Evolutionary conservation across 1,284 basidiomycete genomes (phyloP).

Genomic region (Leccinum laetum): DNA sequence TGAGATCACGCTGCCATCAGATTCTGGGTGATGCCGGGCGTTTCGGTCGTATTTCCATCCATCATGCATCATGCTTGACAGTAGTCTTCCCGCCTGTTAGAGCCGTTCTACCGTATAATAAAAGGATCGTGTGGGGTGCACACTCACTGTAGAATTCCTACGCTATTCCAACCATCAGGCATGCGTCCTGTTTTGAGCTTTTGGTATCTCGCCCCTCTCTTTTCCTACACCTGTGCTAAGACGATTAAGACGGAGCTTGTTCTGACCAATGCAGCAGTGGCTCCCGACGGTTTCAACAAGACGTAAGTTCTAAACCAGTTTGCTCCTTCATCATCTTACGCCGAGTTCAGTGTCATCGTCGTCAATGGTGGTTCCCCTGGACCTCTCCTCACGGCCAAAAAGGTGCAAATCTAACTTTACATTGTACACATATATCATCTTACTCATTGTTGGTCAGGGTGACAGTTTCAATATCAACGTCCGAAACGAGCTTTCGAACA

Average conservation of each 20-base stretch:
- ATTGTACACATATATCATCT: constrained; percentile 22
- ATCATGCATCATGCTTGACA: not conserved
- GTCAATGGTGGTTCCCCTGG: constrained; percentile 27
- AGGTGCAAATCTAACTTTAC: constrained; percentile 32
- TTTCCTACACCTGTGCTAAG: constrained; percentile 12
- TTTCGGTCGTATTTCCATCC: not conserved
- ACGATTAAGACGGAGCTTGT: constrained; percentile 18
- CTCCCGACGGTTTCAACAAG: constrained; percentile 35
- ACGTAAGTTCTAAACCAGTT: constrained; percentile 5
- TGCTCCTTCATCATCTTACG: not conserved
- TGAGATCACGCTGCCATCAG: not conserved
- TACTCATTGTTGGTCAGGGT: constrained; percentile 33
- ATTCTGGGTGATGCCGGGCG: not conserved
- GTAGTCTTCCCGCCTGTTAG: not conserved
- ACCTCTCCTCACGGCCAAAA: constrained; percentile 23
- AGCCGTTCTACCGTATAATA: not conserved
- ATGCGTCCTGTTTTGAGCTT: constrained; percentile 17
- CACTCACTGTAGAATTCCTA: not conserved
- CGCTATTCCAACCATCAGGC: not conserved
- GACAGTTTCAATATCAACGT: constrained; percentile 28
- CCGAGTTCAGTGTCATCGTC: constrained; percentile 21
- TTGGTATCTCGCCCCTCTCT: constrained; percentile 13
- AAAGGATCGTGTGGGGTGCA: not conserved
- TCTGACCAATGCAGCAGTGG: constrained; percentile 29
- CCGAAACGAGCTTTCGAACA: constrained; percentile 26